Evolutionary conservation across 192 early-diverging fungal genomes (phyloP), one percentile per base, ranked within the genome.

Genomic region (Rhizoclosmatium globosum): DNA sequence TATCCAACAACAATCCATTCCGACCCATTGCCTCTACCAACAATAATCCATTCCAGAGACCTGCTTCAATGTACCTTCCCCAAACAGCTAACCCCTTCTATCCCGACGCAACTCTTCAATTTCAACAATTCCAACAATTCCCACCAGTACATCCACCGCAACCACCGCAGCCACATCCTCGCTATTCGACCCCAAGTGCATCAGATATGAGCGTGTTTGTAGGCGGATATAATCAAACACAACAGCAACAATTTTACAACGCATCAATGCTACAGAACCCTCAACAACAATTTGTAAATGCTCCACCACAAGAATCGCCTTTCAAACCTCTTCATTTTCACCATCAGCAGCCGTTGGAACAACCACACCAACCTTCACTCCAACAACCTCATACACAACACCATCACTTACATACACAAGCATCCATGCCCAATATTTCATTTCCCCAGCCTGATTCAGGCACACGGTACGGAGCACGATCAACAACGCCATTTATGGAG

Each of bases 21-120:
- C 47, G 69, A 15, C 46, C 50, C 19, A 17, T 48, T 38, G 53
- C 47, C 38, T 4, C 50, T 6, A 56, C 9, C 69, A 71, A 17
- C 6, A 56, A n/a, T 46, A 71, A 71, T 56, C 69, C 69, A 17
- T 71, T 71, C 31, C 69, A 71, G 47, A 45, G 69, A 44, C 69
- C 69, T 1, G n/a, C 69, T 17, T 56, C 69, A 19, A 62, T 62
- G 50, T 71, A 71, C 50, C 15, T 53, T 6, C 53, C 15, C 21
- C 46, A 71, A 48, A 47, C 47, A 45, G n/a, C 23, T 9, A 71
- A 56, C 69, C 47, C 69, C 2, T 71, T 71, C 42, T 58, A 59
- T 1, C 66, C 46, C 13, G 31, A 68, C n/a, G 15, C 4, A 9
- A n/a, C n/a, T 31, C 9, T 21, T 9, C 53, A n/a, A 4, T 45